Evolutionary conservation across 2,329 filamentous ascomycete genomes (phyloP), one percentile per base, ranked within the genome.

Genomic region (Colletotrichum brevisporum): DNA sequence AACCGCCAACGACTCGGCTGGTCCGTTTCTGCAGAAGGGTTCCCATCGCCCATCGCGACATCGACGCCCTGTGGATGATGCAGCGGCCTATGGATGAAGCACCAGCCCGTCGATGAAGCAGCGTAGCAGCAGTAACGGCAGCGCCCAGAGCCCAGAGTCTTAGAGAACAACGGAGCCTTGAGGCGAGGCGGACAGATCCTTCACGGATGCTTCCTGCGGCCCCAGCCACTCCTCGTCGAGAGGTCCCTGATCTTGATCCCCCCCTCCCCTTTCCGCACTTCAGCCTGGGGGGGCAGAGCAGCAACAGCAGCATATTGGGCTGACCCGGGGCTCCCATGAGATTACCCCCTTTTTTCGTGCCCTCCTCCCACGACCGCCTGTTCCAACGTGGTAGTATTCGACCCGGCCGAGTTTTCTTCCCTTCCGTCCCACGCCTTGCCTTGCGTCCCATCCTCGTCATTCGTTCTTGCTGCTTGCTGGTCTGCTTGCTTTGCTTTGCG

Each of bases 391-490:
- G 62, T 66, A 51, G 62, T 66, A 51, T 36, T 69, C 59, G 62
- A 60, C 41, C 31, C 66, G 66, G 66, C 55, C 62, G 66, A 69
- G 66, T 69, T 69, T 69, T 69, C 66, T 69, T 66, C 55, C 66
- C 66, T 60, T 66, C 66, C 66, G 66, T 69, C 66, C 66, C 66
- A 54, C 55, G 62, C 55, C 62, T 69, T 61, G 66, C 36, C 51
- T 69, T 60, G 66, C 39, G 56, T 43, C 47, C 66, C 45, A 47
- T 60, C 54, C 66, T 58, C 66, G 66, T 66, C 66, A 69, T 69
- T 69, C 66, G 66, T 66, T 69, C 54, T 60, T 69, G 66, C 66
- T 69, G 66, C 66, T 69, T 69, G 62, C 62, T 69, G 66, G 66
- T 69, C 66, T 69, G 66, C 66, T 69, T 69, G 66, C 62, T 69